phyloP scores from a whole-genome alignment of 306 rosid genomes.

The Elaeagnus macrophylla region DNA sequence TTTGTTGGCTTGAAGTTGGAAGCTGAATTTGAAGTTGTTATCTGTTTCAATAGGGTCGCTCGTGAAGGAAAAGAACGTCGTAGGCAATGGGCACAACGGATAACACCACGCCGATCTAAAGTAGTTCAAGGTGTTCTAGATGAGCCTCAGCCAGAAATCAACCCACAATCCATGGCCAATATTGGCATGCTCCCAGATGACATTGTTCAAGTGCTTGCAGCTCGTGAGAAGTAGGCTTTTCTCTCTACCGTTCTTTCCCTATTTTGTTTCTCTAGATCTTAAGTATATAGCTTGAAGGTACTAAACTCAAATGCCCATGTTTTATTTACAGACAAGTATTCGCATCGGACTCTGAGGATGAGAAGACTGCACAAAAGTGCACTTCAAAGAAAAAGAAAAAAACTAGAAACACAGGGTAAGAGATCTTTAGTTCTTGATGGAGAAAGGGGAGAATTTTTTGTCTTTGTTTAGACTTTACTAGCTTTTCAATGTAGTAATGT shows the following conservation, averaged over 20 bases:
- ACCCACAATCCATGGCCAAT: constrained; percentile 21
- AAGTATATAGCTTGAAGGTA: constrained; percentile 1
- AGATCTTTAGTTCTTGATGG: background rate
- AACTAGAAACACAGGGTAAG: constrained; percentile 55
- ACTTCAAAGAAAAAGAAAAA: constrained; percentile 47
- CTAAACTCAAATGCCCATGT: constrained; percentile 11
- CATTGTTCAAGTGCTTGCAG: constrained; percentile 69
- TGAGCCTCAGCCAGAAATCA: constrained; percentile 25
- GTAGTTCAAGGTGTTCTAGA: constrained; percentile 26
- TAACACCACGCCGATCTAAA: constrained; percentile 49
- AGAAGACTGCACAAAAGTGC: constrained; percentile 35
- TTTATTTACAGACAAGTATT: constrained; percentile 47
- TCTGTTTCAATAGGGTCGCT: constrained; percentile 38
- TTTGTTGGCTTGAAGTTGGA: no score
- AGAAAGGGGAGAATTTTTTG: background rate
- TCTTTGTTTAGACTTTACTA: background rate
- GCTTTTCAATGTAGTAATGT: constrained; percentile 4
- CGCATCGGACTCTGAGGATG: constrained; percentile 48
- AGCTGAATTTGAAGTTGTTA: background rate
- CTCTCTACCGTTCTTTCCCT: background rate
- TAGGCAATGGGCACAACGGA: constrained; percentile 55
- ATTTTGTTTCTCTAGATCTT: constrained; percentile 1
- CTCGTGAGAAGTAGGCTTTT: constrained; percentile 61
- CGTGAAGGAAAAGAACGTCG: constrained; percentile 69
- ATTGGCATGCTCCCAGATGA: constrained; percentile 63